Conservation (phyloP, 139 green algal species). For the Yamagishiella unicocca region DNA sequence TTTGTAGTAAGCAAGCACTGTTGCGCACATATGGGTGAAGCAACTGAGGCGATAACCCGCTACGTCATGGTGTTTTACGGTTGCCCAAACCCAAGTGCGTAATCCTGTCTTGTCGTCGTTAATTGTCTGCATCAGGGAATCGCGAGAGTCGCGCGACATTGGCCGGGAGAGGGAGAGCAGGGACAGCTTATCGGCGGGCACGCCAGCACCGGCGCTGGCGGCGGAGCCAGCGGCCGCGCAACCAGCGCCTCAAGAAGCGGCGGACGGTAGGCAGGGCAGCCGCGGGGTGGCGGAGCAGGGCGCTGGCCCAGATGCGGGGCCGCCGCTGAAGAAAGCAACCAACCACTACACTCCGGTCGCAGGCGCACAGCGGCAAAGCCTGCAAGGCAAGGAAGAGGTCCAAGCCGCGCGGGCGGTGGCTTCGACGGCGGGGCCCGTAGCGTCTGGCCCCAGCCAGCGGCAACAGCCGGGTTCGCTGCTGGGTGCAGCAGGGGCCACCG, state of each 20-base stretch:
- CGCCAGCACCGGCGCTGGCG: neutral
- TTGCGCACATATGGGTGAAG: too few relatives aligned
- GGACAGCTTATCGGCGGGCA: neutral
- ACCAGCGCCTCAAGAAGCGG: neutral
- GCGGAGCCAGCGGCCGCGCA: neutral
- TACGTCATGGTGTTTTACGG: too few relatives aligned
- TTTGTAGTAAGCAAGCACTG: too few relatives aligned
- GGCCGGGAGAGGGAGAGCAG: neutral
- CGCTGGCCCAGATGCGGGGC: neutral
- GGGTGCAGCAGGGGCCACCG: neutral
- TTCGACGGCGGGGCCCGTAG: neutral
- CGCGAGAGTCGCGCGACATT: neutral
- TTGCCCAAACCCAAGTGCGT: too few relatives aligned
- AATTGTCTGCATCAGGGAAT: neutral
- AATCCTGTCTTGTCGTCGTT: too few relatives aligned
- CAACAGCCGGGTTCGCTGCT: neutral
- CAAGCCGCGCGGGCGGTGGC: neutral
- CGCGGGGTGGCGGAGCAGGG: conserved; percentile 1
- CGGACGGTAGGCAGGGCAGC: conserved; percentile 8
- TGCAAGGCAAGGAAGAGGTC: neutral
- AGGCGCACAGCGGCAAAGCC: conserved; percentile 5
- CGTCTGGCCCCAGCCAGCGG: neutral
- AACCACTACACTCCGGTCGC: neutral
- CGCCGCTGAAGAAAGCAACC: conserved; percentile 2
- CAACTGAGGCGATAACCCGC: too few relatives aligned